Evolutionary conservation across 495 filamentous ascomycete genomes (phyloP), one percentile per base, ranked within the genome.

Genomic region (Collariella sp.): DNA sequence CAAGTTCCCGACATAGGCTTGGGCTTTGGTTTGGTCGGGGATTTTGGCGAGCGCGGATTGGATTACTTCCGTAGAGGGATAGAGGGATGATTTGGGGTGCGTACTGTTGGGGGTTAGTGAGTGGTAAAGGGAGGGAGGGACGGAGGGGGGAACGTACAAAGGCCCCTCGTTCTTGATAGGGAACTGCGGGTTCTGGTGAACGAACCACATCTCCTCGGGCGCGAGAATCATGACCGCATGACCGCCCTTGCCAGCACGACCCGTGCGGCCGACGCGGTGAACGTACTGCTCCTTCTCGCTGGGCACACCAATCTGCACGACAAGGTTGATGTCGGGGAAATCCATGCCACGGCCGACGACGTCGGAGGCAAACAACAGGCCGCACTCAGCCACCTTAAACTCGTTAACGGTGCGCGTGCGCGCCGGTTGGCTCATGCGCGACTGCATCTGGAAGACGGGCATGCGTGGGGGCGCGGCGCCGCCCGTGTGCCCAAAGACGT

Each of bases 251-350:
- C 87, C 87, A 3, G 90, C 91, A 67, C 91, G 75, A 13, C 91
- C 91, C 1, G 91, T 96, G 50, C 91, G 78, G n/a, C 91, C 91
- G 16, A 95, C 88, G 22, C 91, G 86, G 68, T 97, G 91, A 12
- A 96, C 84, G 58, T 96, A 97, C 24, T 82, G 85, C 9, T 82
- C 85, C 31, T 87, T 69, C 53, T 83, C 85, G 7, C 78, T 76
- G 0, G 91, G 91, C 40, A 95, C 76, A 62, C 95, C 91, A 68
- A 96, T 91, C 64, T 96, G 95, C 55, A 96, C 74, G 15, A 96
- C 88, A 50, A 94, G 84, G 19, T 78, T 79, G 23, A 96, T 73
- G 18, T 82, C 79, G 0, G 79, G 80, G 7, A 95, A 75, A 63
- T 97, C 91, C 33, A 97, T 80, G 61, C 91, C 91, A 39, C 91